Percentiles rank a stretch among this genome's conserved stretches.
phyloP scores from a whole-genome alignment of 176 grass and related monocot species.

The Triticum timopheevii region DNA sequence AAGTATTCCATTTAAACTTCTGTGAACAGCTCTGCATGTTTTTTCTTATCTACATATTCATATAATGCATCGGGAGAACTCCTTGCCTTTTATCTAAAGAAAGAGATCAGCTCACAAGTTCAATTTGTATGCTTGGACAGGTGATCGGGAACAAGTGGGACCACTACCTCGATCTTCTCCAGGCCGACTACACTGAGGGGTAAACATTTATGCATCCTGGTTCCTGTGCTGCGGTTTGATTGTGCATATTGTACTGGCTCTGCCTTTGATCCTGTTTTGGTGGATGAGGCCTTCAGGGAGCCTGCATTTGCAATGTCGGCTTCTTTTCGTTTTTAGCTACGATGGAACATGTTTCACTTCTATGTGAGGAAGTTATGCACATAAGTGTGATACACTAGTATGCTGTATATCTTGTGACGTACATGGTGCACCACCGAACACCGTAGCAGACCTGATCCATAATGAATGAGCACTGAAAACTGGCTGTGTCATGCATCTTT shows the following conservation, averaged over 20 bases:
- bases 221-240: not conserved
- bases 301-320: not conserved
- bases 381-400: not conserved
- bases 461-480: not conserved
- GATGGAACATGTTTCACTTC: not conserved
- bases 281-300: not conserved
- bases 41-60: not conserved
- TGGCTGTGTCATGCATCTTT: not conserved
- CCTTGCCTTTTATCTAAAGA: not conserved
- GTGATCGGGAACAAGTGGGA: slow-evolving; percentile 99
- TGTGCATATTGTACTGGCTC: not conserved
- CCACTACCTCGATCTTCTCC: slow-evolving; percentile 80
- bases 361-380: not conserved
- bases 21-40: not conserved
- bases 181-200: slow-evolving; percentile 89
- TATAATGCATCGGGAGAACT: not conserved
- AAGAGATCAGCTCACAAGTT: slow-evolving; percentile 13
- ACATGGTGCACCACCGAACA: not conserved
- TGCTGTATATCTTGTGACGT: not conserved
- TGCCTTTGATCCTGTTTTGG: not conserved
- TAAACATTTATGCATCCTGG: slow-evolving; percentile 19
- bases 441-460: not conserved
- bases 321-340: not conserved
- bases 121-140: slow-evolving; percentile 30
- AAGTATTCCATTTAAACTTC: not conserved